A percentile compares a stretch with the other conserved stretches of the same genome.
Conservation (phyloP, 83 land plant genomes). For the Thuja plicata region DNA sequence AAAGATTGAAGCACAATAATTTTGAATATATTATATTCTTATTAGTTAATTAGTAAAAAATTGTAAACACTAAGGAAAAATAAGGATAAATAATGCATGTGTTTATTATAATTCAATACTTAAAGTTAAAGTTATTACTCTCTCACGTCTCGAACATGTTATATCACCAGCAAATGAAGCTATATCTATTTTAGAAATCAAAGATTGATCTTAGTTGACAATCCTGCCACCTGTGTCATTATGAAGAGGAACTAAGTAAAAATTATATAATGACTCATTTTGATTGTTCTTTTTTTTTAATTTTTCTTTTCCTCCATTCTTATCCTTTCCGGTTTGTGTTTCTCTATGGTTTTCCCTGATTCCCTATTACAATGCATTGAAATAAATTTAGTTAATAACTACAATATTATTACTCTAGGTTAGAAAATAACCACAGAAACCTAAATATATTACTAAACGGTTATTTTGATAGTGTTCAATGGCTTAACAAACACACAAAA, state of each 20-base stretch:
- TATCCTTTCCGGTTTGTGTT: neutral
- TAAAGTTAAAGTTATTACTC: no score
- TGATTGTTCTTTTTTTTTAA: neutral
- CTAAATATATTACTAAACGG: no score
- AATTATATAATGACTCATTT: neutral
- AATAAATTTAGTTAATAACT: neutral
- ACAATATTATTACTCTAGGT: neutral
- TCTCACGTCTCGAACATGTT: neutral
- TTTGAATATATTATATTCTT: neutral
- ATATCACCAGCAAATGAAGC: neutral
- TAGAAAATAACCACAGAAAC: no score
- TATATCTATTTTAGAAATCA: neutral
- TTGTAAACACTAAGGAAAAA: neutral
- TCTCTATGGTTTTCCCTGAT: neutral
- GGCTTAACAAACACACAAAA: neutral
- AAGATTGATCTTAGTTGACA: neutral
- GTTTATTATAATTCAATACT: neutral
- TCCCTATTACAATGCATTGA: slow-evolving; percentile 2
- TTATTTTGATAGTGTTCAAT: neutral
- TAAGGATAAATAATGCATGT: neutral
- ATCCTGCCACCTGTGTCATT: neutral
- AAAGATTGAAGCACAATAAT: neutral
- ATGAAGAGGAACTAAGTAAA: neutral
- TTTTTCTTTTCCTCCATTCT: neutral
- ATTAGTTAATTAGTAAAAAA: neutral